phyloP scores from a whole-genome alignment of 2,329 filamentous ascomycete species.

The Sarocladium strictum region DNA sequence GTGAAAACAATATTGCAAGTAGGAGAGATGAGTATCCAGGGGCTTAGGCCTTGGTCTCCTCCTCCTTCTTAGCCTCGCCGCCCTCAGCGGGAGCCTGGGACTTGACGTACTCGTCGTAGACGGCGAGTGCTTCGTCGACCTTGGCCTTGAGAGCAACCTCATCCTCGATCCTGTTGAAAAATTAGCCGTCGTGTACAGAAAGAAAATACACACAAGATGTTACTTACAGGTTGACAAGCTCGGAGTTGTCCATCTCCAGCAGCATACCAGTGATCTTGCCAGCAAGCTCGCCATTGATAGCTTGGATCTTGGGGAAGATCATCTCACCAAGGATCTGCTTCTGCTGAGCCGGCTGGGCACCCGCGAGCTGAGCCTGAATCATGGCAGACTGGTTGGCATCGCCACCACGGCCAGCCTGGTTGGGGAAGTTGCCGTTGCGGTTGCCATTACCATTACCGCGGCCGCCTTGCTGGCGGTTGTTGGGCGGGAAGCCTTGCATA shows the following conservation, averaged over 20 bases:
- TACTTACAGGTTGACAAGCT: conserved; percentile 92
- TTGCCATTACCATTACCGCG: conserved; percentile 34
- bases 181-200: conserved; percentile 10
- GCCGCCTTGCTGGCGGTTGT: conserved; percentile 47
- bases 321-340: conserved; percentile 98
- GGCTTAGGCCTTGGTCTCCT: conserved; percentile 36
- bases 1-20: conserved; percentile 20
- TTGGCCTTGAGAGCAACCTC: conserved; percentile 85
- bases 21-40: conserved; percentile 1
- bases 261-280: conserved; percentile 99
- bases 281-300: conserved; percentile 88
- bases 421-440: conserved; percentile 37
- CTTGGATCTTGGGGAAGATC: conserved; percentile 97
- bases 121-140: conserved; percentile 93
- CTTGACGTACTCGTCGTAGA: conserved; percentile 99
- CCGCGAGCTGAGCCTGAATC: conserved; percentile 53
- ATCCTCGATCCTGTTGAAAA: conserved; percentile 69
- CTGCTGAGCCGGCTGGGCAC: conserved; percentile 66
- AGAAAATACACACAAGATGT: background rate
- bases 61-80: conserved; percentile 43
- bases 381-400: conserved; percentile 27
- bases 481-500: conserved; percentile 52
- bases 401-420: conserved; percentile 40
- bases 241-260: conserved; percentile 95
- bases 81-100: conserved; percentile 48